A percentile compares a stretch with the other conserved stretches of the same genome.
Evolutionary conservation across 768 basidiomycete species (phyloP).

Genomic region (Suillus subluteus): DNA sequence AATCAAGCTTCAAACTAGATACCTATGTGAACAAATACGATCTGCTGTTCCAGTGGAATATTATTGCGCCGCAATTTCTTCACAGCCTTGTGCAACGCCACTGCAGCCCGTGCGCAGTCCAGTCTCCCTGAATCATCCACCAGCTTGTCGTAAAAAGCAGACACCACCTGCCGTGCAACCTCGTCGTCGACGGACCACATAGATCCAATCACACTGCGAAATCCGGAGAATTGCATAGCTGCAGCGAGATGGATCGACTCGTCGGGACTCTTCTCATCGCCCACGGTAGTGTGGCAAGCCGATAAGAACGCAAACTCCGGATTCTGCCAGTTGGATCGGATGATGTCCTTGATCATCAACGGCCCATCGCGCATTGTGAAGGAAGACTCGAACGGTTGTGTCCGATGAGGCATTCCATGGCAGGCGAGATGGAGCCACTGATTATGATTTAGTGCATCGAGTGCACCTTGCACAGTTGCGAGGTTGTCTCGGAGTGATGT

Average conservation of each 20-base stretch:
- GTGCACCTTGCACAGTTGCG: conserved; percentile 8
- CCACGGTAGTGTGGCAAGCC: too few relatives aligned
- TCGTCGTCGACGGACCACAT: not conserved
- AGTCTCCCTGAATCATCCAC: not conserved
- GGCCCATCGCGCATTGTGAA: too few relatives aligned
- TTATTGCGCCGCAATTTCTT: not conserved
- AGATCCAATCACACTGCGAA: not conserved
- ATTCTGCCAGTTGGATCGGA: too few relatives aligned
- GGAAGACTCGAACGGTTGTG: conserved; percentile 16
- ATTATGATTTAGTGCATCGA: conserved; percentile 8
- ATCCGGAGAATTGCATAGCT: not conserved
- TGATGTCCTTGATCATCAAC: too few relatives aligned
- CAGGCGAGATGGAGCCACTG: conserved; percentile 25
- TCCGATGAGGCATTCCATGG: conserved; percentile 19
- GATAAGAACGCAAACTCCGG: too few relatives aligned
- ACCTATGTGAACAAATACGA: conserved; percentile 9
- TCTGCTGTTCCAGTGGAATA: conserved; percentile 2
- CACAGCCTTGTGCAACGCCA: conserved; percentile 1
- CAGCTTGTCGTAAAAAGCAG: not conserved
- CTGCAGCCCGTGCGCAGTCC: not conserved
- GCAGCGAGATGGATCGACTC: not conserved
- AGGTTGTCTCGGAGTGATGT: conserved; percentile 9
- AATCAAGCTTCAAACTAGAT: not conserved
- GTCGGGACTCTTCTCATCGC: too few relatives aligned
- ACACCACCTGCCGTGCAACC: not conserved